Evolutionary conservation across 2,329 filamentous ascomycete species (phyloP).

Genomic region (Pyrenochaeta sp.): DNA sequence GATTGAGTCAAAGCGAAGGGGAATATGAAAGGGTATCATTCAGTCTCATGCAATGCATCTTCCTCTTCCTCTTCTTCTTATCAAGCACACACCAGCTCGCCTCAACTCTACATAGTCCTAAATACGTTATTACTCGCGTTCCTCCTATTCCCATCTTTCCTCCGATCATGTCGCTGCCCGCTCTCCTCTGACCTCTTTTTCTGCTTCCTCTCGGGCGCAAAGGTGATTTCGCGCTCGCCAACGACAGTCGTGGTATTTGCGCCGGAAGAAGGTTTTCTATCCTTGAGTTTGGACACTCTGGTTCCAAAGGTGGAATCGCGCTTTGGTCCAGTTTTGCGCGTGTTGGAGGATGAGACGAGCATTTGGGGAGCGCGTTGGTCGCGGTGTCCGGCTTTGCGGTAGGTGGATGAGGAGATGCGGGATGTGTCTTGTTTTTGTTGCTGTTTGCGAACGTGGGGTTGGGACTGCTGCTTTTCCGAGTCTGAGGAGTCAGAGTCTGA

Average conservation of each 20-base stretch:
- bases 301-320: conserved; percentile 67
- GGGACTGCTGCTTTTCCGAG: conserved; percentile 37
- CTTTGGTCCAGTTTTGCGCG: conserved; percentile 49
- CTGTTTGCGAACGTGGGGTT: conserved; percentile 31
- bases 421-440: conserved; percentile 42
- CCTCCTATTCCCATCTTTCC: conserved; percentile 64
- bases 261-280: conserved; percentile 23
- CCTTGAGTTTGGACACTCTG: conserved; percentile 55
- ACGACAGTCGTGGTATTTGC: conserved; percentile 48
- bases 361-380: conserved; percentile 56
- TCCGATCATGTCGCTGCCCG: conserved; percentile 40
- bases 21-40: conserved; percentile 16
- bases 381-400: conserved; percentile 65
- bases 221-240: conserved; percentile 73
- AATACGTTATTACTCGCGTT: conserved; percentile 82
- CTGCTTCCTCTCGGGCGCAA: conserved; percentile 68
- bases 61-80: not conserved
- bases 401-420: conserved; percentile 70
- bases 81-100: not conserved
- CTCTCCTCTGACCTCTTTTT: conserved; percentile 38
- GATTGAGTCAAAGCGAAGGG: too few species aligned
- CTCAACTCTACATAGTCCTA: conserved; percentile 63
- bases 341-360: conserved; percentile 62
- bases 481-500: conserved; percentile 46
- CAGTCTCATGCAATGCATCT: too few species aligned